These are phyloP conservation scores for Sclerotinia borealis DNA, from an alignment of 2,329 filamentous ascomycete genomes.

Conservation along the genomic window DNA sequence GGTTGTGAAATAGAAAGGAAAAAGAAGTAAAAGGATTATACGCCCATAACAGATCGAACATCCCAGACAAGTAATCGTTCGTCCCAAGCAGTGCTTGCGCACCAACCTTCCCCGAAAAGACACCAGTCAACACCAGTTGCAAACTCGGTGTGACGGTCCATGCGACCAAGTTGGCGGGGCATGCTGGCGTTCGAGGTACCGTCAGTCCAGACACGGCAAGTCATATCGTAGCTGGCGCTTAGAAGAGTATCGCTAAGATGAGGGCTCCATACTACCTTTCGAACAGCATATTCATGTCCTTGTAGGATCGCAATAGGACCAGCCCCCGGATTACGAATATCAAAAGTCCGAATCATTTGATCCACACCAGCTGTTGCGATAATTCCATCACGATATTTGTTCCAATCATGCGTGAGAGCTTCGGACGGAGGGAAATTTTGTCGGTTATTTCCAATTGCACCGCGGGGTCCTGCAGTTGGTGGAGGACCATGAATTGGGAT, in stretches of 20 bases:
- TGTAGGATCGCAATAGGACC: conserved; percentile 69
- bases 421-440: conserved; percentile 46
- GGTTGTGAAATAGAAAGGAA: neutral
- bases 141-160: conserved; percentile 94
- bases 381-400: conserved; percentile 85
- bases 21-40: neutral
- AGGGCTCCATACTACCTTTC: conserved; percentile 83
- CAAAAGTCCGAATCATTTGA: conserved; percentile 79
- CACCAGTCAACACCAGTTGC: conserved; percentile 97
- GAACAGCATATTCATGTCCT: conserved; percentile 87
- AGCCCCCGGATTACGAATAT: conserved; percentile 68
- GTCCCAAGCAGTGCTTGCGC: conserved; percentile 91
- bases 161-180: conserved; percentile 49
- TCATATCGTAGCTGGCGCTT: conserved; percentile 97
- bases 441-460: conserved; percentile 24
- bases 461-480: conserved; percentile 28
- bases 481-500: conserved; percentile 72
- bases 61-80: conserved; percentile 91
- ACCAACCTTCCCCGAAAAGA: conserved; percentile 95
- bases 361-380: conserved; percentile 89
- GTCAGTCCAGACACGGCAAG: conserved; percentile 88
- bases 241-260: conserved; percentile 85
- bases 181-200: conserved; percentile 40
- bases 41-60: conserved; percentile 58
- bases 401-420: conserved; percentile 95